A percentile compares a stretch with the other conserved stretches of the same genome.
Conservation (phyloP, 352 stramenopile genomes). For the Blastocystis sp. region DNA sequence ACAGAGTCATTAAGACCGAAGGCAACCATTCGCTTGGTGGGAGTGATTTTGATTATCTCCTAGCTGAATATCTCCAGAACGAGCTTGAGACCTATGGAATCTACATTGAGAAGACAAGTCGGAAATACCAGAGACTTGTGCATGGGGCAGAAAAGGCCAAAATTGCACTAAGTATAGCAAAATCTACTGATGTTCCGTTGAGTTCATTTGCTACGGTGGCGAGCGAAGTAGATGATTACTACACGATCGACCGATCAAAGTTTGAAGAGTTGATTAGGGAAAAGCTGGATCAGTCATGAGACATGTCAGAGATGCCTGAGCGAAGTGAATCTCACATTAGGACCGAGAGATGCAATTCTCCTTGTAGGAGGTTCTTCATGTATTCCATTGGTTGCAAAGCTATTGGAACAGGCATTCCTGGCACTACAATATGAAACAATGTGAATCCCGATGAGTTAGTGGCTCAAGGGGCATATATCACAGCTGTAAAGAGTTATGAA, state of each 20-base stretch:
- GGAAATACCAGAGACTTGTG: not conserved
- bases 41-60: not conserved
- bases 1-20: not conserved
- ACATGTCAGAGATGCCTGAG: not conserved
- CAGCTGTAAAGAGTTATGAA: not conserved
- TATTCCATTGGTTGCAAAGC: not conserved
- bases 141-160: not conserved
- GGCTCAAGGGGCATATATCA: not conserved
- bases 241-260: not conserved
- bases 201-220: not conserved
- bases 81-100: too few relatives aligned
- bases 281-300: not conserved
- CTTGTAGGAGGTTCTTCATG: slow-evolving; percentile 2
- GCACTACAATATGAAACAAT: not conserved
- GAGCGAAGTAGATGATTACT: not conserved
- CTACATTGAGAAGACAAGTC: not conserved
- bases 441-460: not conserved
- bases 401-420: not conserved
- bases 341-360: not conserved
- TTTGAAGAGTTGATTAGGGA: not conserved
- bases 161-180: too few relatives aligned
- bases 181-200: too few relatives aligned
- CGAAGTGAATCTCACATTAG: not conserved
- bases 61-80: not conserved
- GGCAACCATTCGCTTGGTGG: not conserved